These are phyloP conservation scores for Ilyonectria destructans DNA, from an alignment of 2,329 filamentous ascomycete genomes.

Conservation along the genomic window DNA sequence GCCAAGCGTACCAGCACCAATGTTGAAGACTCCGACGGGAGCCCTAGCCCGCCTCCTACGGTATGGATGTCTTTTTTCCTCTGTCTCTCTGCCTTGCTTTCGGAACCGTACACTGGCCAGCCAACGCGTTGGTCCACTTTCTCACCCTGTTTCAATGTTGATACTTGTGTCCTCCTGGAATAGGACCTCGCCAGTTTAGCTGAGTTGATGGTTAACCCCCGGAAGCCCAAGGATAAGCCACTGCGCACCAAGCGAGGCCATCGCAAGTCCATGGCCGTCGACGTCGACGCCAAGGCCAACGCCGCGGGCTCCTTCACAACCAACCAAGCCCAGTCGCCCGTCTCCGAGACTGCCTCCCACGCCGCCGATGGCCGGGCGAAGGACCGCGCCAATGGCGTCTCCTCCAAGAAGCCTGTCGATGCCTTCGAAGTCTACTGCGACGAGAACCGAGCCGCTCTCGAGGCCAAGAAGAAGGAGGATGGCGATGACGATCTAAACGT, in stretches of 20 bases:
- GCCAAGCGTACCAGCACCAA: conserved; percentile 82
- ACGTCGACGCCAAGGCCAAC: conserved; percentile 60
- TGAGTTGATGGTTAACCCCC: conserved; percentile 56
- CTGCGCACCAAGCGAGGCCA: conserved; percentile 82
- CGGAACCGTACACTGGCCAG: conserved; percentile 36
- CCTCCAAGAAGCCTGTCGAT: conserved; percentile 61
- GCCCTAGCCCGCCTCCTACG: conserved; percentile 84
- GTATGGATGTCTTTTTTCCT: conserved; percentile 62
- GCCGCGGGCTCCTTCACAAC: conserved; percentile 62
- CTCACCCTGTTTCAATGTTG: conserved; percentile 51
- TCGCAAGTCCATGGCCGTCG: conserved; percentile 70
- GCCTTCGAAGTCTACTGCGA: conserved; percentile 72
- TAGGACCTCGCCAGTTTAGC: conserved; percentile 54
- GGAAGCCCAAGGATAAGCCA: conserved; percentile 84
- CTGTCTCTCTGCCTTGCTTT: conserved; percentile 30
- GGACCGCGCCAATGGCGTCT: conserved; percentile 58
- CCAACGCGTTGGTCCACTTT: conserved; percentile 37
- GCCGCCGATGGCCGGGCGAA: conserved; percentile 51
- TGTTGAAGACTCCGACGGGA: conserved; percentile 85
- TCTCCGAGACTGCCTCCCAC: conserved; percentile 65
- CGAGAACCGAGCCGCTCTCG: conserved; percentile 63
- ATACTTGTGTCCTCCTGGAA: conserved; percentile 54
- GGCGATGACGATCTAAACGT: conserved; percentile 55
- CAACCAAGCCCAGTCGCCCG: conserved; percentile 64
- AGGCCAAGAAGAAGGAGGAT: conserved; percentile 61